phyloP scores from a whole-genome alignment of 2,329 filamentous ascomycete species.

The Grosmannia penicillata region DNA sequence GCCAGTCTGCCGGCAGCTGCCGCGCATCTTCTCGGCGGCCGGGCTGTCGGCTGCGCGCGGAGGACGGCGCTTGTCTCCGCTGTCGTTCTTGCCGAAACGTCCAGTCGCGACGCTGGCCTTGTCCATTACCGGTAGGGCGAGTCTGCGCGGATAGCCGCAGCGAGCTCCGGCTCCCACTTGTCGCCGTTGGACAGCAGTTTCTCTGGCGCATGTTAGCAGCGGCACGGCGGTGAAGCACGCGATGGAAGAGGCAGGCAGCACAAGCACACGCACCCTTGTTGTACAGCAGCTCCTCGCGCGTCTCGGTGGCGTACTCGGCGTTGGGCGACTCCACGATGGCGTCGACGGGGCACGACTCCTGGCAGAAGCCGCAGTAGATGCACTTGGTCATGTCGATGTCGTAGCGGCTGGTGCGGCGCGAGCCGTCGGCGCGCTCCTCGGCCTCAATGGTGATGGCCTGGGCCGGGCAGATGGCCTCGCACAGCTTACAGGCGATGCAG shows the following conservation, averaged over 20 bases:
- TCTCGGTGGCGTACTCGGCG: conserved; percentile 49
- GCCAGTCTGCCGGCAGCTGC: no score
- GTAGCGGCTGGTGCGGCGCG: conserved; percentile 88
- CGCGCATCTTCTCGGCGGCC: no score
- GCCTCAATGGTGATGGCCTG: conserved; percentile 99
- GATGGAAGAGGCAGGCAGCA: no score
- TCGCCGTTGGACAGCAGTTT: conserved; percentile 81
- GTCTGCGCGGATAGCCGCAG: conserved; percentile 82
- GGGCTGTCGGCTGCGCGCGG: no score
- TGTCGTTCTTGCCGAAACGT: no score
- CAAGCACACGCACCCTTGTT: conserved; percentile 73
- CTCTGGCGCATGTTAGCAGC: conserved; percentile 28
- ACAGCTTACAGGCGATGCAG: conserved; percentile 99
- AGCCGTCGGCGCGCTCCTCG: conserved; percentile 92
- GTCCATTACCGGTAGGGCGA: conserved; percentile 64
- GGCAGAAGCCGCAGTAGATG: conserved; percentile 99
- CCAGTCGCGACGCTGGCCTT: not conserved
- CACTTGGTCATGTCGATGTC: conserved; percentile 99
- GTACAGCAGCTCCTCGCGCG: conserved; percentile 85
- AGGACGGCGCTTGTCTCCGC: no score
- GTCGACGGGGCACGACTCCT: conserved; percentile 96
- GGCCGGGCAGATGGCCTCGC: conserved; percentile 94
- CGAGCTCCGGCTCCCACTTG: conserved; percentile 96
- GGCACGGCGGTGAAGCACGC: no score
- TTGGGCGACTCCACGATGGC: conserved; percentile 59